Percentiles rank a stretch among this genome's conserved stretches.
phyloP scores from a whole-genome alignment of 495 filamentous ascomycete genomes.

The Podospora fimiseda region DNA sequence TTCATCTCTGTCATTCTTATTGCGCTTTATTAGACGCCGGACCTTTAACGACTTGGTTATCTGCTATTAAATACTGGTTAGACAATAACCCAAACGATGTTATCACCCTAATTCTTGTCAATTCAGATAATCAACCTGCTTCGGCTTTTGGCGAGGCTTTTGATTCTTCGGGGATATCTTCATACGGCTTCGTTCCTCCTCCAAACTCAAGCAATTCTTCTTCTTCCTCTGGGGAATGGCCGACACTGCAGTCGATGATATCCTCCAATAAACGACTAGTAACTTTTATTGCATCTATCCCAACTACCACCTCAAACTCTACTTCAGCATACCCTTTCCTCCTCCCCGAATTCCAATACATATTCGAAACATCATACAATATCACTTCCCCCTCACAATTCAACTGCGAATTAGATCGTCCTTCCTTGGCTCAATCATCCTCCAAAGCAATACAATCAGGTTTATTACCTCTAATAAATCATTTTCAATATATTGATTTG shows the following conservation, averaged over 20 bases:
- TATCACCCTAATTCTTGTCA: slow-evolving; percentile 63
- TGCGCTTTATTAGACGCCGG: slow-evolving; percentile 63
- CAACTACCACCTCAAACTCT: too few species aligned
- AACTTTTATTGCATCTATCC: slow-evolving; percentile 55
- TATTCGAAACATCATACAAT: slow-evolving; percentile 67
- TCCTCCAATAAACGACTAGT: slow-evolving; percentile 52
- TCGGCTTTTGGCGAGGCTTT: slow-evolving; percentile 50
- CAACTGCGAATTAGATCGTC: slow-evolving; percentile 60
- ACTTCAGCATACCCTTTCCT: slow-evolving; percentile 51
- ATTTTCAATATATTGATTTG: slow-evolving; percentile 59
- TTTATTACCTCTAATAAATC: slow-evolving; percentile 60
- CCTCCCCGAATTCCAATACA: slow-evolving; percentile 61
- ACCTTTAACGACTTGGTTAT: slow-evolving; percentile 50
- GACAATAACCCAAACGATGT: slow-evolving; percentile 61
- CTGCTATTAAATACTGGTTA: slow-evolving; percentile 56
- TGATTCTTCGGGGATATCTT: slow-evolving; percentile 44
- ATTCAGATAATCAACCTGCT: slow-evolving; percentile 50
- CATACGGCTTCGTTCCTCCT: slow-evolving; percentile 53
- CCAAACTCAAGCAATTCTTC: slow-evolving; percentile 11
- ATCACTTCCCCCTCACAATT: slow-evolving; percentile 45
- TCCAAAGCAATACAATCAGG: slow-evolving; percentile 38
- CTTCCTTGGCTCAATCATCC: slow-evolving; percentile 36
- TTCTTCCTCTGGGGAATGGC: slow-evolving; percentile 41
- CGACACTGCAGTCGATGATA: slow-evolving; percentile 58
- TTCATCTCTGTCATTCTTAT: slow-evolving; percentile 60